Evolutionary conservation across 306 rosid genomes (phyloP), one percentile per base, ranked within the genome.

Genomic region (Adenanthera pavonina): DNA sequence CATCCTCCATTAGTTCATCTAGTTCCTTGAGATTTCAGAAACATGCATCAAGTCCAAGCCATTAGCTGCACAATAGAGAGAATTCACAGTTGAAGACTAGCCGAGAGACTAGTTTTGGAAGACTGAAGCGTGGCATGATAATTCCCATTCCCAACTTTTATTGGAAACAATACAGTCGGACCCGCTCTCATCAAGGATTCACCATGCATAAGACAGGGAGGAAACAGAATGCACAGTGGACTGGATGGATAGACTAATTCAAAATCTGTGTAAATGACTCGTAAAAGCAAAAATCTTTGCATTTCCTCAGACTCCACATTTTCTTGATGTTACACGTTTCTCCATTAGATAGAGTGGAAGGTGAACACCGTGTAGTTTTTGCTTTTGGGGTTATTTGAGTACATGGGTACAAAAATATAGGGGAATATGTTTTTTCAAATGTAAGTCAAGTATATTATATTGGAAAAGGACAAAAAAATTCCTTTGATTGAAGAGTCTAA

Each of bases 1-100:
- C 80, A 13, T 79, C 88, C 46, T 78, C 85, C 52, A 44, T 81
- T 62, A 33, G 83, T 59, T 64, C 89, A 75, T 82, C 91, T 8
- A 57, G 86, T 38, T 92, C 97, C 25, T 80, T 85, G 16, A 85
- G 95, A 72, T 90, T 89, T 87, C 92, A 71, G 40, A 91, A 75
- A 75, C 94, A 85, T 78, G 81, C 82, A 59, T 69, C 76, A 10
- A 85, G 91, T 76, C 91, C 84, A 66, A 79, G 83, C 47, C 84
- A 66, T 70, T 53, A 71, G 79, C 74, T 61, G 56, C 66, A 52
- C 46, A 43, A 6, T 7, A 7, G 46, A 43, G 7, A 4, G 5
- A 43, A 43, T 4, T 43, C 46, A 43, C 0, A 14, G 59, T 15
- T 51, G 49, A 46, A 46, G 13, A 7, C 12, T 9, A 46, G 49